Evolutionary conservation across 495 filamentous ascomycete genomes (phyloP).

Genomic region (Talaromyces stipitatus): DNA sequence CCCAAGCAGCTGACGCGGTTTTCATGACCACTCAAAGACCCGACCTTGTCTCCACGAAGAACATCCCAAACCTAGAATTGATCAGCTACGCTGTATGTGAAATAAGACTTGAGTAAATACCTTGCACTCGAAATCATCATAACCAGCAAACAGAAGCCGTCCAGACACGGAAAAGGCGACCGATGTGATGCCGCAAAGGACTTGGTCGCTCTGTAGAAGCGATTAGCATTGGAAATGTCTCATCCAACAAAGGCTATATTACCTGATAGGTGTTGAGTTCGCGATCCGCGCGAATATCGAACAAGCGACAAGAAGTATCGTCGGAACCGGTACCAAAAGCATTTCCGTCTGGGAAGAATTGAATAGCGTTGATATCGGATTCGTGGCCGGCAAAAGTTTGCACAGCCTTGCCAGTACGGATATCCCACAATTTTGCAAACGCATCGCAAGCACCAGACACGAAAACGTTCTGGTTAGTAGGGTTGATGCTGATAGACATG

Average conservation of each 20-base stretch:
- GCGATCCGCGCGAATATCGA: constrained; percentile 93
- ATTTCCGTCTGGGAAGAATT: constrained; percentile 98
- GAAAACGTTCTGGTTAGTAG: constrained; percentile 93
- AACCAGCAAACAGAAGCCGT: constrained; percentile 90
- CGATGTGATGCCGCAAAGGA: constrained; percentile 95
- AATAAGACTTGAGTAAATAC: constrained; percentile 37
- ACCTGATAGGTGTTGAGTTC: constrained; percentile 97
- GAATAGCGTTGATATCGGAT: constrained; percentile 98
- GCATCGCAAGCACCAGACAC: constrained; percentile 97
- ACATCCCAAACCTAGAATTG: constrained; percentile 84
- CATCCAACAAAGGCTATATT: constrained; percentile 27
- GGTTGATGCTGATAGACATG: constrained; percentile 99
- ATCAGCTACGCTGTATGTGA: neutral
- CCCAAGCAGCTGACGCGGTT: constrained; percentile 98
- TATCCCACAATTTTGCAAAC: constrained; percentile 98
- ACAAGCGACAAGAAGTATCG: constrained; percentile 93
- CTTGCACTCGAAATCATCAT: constrained; percentile 99
- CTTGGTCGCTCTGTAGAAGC: constrained; percentile 74
- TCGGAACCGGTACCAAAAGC: constrained; percentile 98
- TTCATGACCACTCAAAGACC: constrained; percentile 92
- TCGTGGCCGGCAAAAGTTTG: constrained; percentile 98
- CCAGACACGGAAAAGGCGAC: constrained; percentile 98
- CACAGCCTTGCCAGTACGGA: constrained; percentile 94
- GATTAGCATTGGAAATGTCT: neutral
- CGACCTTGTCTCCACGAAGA: constrained; percentile 92